A percentile compares a stretch with the other conserved stretches of the same genome.
Evolutionary conservation across 306 rosid genomes (phyloP).

Genomic region (Dalbergia oliveri): DNA sequence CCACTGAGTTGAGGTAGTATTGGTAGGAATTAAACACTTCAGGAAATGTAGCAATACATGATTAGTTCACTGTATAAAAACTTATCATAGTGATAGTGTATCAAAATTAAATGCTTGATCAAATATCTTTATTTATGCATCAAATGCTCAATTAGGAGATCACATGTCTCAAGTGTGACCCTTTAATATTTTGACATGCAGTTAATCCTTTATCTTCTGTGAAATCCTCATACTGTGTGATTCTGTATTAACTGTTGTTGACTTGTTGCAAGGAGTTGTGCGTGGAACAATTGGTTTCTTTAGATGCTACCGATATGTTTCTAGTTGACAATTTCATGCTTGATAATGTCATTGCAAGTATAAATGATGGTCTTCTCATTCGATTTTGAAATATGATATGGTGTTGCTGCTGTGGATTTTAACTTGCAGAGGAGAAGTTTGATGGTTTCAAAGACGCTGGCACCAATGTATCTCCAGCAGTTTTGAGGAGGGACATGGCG

Average conservation of each 20-base stretch:
- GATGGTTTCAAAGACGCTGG: slow-evolving; percentile 77
- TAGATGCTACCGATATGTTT: slow-evolving; percentile 9
- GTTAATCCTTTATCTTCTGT: slow-evolving; percentile 3
- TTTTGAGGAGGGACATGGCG: slow-evolving; percentile 98
- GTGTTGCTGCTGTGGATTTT: slow-evolving; percentile 26
- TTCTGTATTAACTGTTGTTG: slow-evolving; percentile 51
- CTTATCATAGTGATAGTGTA: too few species aligned
- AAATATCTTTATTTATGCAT: not conserved
- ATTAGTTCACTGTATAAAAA: not conserved
- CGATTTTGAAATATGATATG: slow-evolving; percentile 33
- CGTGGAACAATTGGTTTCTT: slow-evolving; percentile 29
- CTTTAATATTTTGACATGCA: slow-evolving; percentile 14
- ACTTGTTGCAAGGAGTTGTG: slow-evolving; percentile 22
- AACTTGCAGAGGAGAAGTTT: slow-evolving; percentile 63
- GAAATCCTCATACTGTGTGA: not conserved
- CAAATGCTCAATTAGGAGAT: not conserved
- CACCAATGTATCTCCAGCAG: slow-evolving; percentile 68
- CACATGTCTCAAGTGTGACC: slow-evolving; percentile 10
- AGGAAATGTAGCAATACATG: not conserved
- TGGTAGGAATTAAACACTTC: not conserved
- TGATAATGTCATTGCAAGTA: slow-evolving; percentile 24
- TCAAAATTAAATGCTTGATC: not conserved
- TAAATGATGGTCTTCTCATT: not conserved
- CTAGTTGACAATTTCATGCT: slow-evolving; percentile 24
- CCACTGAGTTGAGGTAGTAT: not conserved